Conservation (phyloP, 352 stramenopile species). For the Blastocystis sp. region DNA sequence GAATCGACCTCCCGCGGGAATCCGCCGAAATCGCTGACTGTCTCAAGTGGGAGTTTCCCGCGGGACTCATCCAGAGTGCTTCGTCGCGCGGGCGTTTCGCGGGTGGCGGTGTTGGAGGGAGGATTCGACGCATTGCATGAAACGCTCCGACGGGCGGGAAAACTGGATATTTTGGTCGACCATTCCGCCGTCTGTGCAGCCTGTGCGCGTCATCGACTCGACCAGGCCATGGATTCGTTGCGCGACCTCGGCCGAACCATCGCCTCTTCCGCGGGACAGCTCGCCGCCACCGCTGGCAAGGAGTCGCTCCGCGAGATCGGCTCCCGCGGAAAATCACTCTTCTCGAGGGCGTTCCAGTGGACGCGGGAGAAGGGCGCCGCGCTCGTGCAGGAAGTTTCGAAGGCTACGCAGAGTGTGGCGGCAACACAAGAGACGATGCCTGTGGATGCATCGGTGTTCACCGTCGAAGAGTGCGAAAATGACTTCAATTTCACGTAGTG, state of each 20-base stretch:
- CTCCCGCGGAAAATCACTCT: neutral
- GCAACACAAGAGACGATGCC: neutral
- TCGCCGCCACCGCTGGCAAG: neutral
- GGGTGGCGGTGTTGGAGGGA: neutral
- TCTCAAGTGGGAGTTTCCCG: neutral
- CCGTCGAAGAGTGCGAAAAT: neutral
- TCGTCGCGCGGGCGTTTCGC: neutral
- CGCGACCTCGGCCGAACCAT: neutral
- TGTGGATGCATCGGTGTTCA: neutral
- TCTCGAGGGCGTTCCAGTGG: neutral
- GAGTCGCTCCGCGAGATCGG: neutral
- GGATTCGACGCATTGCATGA: conserved; percentile 30
- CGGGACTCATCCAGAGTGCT: neutral
- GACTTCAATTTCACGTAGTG: neutral
- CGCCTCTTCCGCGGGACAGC: neutral
- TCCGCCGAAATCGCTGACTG: too few species aligned
- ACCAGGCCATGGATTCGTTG: neutral
- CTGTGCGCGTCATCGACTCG: neutral
- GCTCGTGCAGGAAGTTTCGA: neutral
- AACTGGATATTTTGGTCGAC: conserved; percentile 10
- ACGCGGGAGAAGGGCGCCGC: neutral
- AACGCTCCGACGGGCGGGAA: neutral
- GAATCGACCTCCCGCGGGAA: too few species aligned
- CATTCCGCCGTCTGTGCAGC: neutral
- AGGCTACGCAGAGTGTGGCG: neutral